Percentiles rank a stretch among this genome's conserved stretches.
These are phyloP conservation scores for Coemansia sp. DNA, from an alignment of 192 early-diverging fungal genomes.

Conservation along the genomic window DNA sequence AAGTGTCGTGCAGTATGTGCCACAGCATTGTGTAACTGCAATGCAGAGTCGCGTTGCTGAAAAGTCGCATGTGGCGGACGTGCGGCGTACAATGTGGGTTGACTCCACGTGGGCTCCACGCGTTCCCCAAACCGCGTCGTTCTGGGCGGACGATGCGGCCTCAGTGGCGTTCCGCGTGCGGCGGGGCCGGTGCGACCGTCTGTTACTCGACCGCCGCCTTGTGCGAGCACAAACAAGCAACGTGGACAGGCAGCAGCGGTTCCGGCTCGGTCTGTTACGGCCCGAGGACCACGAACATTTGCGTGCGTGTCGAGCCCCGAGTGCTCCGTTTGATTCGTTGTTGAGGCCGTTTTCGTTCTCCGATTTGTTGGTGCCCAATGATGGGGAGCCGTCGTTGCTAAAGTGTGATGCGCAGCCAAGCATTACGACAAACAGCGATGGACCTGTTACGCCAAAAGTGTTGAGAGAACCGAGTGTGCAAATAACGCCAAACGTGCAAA, in stretches of 20 bases:
- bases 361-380: background rate
- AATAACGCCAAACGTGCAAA: background rate
- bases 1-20: conserved; percentile 34
- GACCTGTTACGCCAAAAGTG: background rate
- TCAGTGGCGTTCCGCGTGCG: conserved; percentile 40
- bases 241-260: conserved; percentile 15
- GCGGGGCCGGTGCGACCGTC: conserved; percentile 28
- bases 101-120: conserved; percentile 23
- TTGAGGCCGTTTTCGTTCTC: conserved; percentile 42
- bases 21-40: conserved; percentile 10
- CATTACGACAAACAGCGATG: background rate
- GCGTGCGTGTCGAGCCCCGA: conserved; percentile 1
- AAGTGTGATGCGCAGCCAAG: background rate
- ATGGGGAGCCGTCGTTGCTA: background rate
- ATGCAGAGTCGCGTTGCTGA: conserved; percentile 29
- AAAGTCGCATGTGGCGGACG: conserved; percentile 10
- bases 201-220: conserved; percentile 40
- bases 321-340: conserved; percentile 17
- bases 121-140: background rate
- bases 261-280: conserved; percentile 31
- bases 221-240: conserved; percentile 4
- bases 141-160: conserved; percentile 21
- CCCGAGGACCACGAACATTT: conserved; percentile 34
- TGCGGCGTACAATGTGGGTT: conserved; percentile 20
- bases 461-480: background rate